Evolutionary conservation across 495 filamentous ascomycete genomes (phyloP).

Genomic region (Lentithecium fluviatile): DNA sequence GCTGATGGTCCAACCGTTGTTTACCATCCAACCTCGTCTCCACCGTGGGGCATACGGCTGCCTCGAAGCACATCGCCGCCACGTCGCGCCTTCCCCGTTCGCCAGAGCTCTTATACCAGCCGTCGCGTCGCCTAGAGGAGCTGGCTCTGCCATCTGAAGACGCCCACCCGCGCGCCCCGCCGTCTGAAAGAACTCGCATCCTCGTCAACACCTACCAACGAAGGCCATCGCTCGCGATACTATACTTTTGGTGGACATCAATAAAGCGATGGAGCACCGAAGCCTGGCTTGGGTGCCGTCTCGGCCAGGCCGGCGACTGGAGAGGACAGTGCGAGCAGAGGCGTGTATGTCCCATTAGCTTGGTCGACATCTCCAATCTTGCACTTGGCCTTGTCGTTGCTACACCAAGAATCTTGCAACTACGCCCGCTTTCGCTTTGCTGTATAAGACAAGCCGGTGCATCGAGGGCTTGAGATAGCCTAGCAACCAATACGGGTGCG

Average conservation of each 20-base stretch:
- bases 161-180: no score
- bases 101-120: background rate
- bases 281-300: constrained; percentile 16
- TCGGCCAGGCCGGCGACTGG: constrained; percentile 4
- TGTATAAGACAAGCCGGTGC: background rate
- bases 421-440: background rate
- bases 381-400: background rate
- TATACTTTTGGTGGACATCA: background rate
- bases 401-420: no score
- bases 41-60: constrained; percentile 21
- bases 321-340: background rate
- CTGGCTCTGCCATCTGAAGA: background rate
- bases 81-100: background rate
- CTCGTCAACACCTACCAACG: background rate
- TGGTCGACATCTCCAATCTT: constrained; percentile 14
- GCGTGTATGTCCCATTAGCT: constrained; percentile 13
- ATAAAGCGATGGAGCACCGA: background rate
- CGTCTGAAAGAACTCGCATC: background rate
- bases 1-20: constrained; percentile 18
- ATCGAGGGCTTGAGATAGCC: background rate
- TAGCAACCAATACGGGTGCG: background rate
- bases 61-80: background rate
- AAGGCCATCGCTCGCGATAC: background rate
- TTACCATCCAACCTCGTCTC: constrained; percentile 1
- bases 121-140: background rate